These are phyloP conservation scores for Lactifluus rugatus DNA, from an alignment of 768 basidiomycete species.

Conservation along the genomic window DNA sequence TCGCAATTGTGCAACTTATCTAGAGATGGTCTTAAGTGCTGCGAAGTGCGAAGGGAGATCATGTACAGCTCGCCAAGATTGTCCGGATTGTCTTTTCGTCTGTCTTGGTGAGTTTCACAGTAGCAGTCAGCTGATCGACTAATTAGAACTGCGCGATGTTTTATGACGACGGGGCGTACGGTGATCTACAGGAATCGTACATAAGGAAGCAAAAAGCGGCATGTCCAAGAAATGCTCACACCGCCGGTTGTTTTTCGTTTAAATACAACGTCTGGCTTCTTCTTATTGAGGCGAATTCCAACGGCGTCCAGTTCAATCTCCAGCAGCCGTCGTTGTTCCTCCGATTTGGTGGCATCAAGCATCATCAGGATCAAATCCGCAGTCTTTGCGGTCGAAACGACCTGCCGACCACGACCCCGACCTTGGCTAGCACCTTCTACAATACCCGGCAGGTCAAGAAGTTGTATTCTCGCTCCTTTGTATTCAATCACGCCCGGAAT, in stretches of 20 bases:
- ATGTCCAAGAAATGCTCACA: conserved; percentile 36
- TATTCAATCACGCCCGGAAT: conserved; percentile 98
- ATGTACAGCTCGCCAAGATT: conserved; percentile 76
- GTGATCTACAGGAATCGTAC: conserved; percentile 48
- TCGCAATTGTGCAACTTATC: conserved; percentile 92
- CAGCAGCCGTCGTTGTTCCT: conserved; percentile 79
- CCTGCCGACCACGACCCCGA: conserved; percentile 89
- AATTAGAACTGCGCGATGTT: conserved; percentile 3
- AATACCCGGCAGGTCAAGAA: conserved; percentile 92
- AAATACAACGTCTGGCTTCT: conserved; percentile 89
- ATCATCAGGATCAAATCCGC: conserved; percentile 84
- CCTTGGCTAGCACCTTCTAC: conserved; percentile 90
- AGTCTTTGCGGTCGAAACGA: conserved; percentile 60
- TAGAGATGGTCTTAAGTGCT: conserved; percentile 24
- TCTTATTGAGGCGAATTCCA: conserved; percentile 88
- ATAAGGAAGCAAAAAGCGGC: conserved; percentile 6
- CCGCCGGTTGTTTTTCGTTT: conserved; percentile 90
- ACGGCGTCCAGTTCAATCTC: conserved; percentile 95
- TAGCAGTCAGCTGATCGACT: conserved; percentile 61
- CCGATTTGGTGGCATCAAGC: conserved; percentile 88
- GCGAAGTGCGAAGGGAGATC: neutral
- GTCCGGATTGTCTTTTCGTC: conserved; percentile 93
- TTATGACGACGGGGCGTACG: conserved; percentile 28
- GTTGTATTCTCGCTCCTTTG: conserved; percentile 86
- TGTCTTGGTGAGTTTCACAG: conserved; percentile 88